phyloP scores from a whole-genome alignment of 2,329 filamentous ascomycete genomes.

The Hypoxylon sp. region DNA sequence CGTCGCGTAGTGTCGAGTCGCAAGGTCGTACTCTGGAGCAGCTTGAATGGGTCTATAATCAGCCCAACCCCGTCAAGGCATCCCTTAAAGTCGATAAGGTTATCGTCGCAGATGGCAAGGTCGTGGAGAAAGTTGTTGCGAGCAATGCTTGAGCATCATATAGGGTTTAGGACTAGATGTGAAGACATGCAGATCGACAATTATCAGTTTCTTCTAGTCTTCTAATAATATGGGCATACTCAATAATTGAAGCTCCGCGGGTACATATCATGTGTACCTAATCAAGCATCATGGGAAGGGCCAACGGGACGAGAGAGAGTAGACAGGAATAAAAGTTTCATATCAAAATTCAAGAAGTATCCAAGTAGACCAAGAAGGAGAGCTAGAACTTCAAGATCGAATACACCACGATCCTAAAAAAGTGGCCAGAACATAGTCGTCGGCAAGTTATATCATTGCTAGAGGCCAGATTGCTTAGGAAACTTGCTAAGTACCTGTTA shows the following conservation, averaged over 20 bases:
- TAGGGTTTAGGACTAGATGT: neutral
- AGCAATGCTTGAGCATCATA: conserved; percentile 19
- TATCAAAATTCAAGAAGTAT: too few species aligned
- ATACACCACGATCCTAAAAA: too few species aligned
- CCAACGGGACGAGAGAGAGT: neutral
- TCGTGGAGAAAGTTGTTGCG: conserved; percentile 62
- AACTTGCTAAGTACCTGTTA: too few species aligned
- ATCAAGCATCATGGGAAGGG: neutral
- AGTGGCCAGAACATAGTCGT: too few species aligned
- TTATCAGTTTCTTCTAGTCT: neutral
- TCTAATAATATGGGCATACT: neutral
- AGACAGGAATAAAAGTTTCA: too few species aligned
- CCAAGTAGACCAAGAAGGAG: too few species aligned
- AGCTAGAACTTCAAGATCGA: too few species aligned
- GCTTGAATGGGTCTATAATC: conserved; percentile 65
- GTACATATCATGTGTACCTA: neutral
- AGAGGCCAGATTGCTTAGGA: too few species aligned
- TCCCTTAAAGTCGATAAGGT: conserved; percentile 66
- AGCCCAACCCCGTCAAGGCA: conserved; percentile 65
- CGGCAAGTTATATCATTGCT: too few species aligned
- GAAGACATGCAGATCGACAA: neutral
- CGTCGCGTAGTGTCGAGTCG: conserved; percentile 60
- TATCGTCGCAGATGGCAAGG: conserved; percentile 61
- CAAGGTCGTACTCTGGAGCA: conserved; percentile 66
- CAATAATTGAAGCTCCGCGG: neutral